These are phyloP conservation scores for Didymellaceae sp. DNA, from an alignment of 2,329 filamentous ascomycete genomes.

Conservation along the genomic window DNA sequence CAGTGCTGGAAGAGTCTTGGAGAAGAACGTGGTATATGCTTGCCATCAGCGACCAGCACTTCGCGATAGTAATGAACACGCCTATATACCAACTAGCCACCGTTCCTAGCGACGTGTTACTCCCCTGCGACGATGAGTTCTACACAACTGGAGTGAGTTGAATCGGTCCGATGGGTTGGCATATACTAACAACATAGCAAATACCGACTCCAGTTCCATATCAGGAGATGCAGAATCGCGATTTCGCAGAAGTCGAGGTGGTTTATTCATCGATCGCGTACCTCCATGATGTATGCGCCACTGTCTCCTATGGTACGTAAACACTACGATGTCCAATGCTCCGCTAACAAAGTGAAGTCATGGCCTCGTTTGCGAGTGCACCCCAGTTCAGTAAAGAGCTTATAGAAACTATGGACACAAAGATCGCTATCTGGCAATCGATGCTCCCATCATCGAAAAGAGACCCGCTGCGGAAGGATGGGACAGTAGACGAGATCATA, in stretches of 20 bases:
- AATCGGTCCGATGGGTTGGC: neutral
- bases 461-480: conserved; percentile 70
- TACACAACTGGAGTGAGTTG: conserved; percentile 54
- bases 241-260: conserved; percentile 73
- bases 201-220: conserved; percentile 57
- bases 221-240: conserved; percentile 74
- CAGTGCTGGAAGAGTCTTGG: conserved; percentile 80
- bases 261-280: conserved; percentile 85
- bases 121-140: conserved; percentile 82
- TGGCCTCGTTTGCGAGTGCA: conserved; percentile 53
- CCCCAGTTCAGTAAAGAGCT: conserved; percentile 51
- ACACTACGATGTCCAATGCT: neutral
- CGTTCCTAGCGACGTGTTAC: conserved; percentile 67
- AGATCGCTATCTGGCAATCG: conserved; percentile 75
- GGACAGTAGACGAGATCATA: conserved; percentile 82
- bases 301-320: conserved; percentile 65
- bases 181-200: conserved; percentile 25
- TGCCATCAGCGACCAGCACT: conserved; percentile 78
- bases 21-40: conserved; percentile 87
- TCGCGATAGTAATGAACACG: conserved; percentile 77
- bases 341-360: conserved; percentile 42
- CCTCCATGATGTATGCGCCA: conserved; percentile 76
- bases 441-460: conserved; percentile 76
- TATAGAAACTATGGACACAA: conserved; percentile 71
- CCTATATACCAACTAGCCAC: conserved; percentile 71